phyloP scores from a whole-genome alignment of 345 rosid genomes.

The Garcia nutans region DNA sequence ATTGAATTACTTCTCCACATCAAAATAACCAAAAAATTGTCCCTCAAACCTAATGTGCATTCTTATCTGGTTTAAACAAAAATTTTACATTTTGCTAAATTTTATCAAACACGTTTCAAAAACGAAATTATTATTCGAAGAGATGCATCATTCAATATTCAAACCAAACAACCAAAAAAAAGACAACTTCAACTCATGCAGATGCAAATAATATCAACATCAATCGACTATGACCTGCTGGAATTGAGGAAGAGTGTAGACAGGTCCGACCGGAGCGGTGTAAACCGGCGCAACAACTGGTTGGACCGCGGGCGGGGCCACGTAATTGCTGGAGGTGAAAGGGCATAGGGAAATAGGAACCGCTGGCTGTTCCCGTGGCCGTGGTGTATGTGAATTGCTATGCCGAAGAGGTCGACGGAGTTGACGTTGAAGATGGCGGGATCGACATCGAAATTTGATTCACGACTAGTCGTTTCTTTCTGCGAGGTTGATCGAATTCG shows the following conservation, averaged over 20 bases:
- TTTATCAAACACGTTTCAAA: background rate
- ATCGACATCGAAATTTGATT: slow-evolving; percentile 34
- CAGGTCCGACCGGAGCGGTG: slow-evolving; percentile 51
- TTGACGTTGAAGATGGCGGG: slow-evolving; percentile 37
- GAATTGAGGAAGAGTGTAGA: slow-evolving; percentile 73
- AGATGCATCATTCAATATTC: background rate
- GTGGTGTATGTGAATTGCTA: slow-evolving; percentile 45
- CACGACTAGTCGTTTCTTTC: background rate
- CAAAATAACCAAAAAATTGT: background rate
- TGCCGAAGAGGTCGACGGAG: slow-evolving; percentile 30
- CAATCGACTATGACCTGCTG: slow-evolving; percentile 51
- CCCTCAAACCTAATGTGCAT: background rate
- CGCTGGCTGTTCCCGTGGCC: slow-evolving; percentile 18
- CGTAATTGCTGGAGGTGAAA: slow-evolving; percentile 49
- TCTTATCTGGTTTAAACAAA: background rate
- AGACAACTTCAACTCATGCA: background rate
- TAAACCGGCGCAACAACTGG: slow-evolving; percentile 21
- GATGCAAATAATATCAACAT: background rate
- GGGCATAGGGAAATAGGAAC: slow-evolving; percentile 46
- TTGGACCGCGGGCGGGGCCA: slow-evolving; percentile 30
- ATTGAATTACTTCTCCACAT: background rate
- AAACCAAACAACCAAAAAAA: background rate
- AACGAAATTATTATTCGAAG: too few species aligned
- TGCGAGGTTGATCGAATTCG: background rate
- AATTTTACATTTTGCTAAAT: background rate